Base-by-base conservation (phyloP, 768 basidiomycete species). In the Trametes punicea region DNA sequence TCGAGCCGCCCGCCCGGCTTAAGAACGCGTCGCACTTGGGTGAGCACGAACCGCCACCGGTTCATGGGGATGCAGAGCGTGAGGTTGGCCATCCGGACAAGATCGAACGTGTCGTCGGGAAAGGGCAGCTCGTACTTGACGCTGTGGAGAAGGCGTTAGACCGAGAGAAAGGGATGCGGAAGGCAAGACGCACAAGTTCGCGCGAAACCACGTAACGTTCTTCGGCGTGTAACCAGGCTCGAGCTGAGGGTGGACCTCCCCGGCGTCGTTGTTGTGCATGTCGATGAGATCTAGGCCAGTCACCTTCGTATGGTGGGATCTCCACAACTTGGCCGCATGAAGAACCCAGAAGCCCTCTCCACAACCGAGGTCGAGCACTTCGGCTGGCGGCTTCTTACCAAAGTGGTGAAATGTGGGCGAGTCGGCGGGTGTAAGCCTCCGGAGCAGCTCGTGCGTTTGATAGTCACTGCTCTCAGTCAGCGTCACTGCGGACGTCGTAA, bases 341-440 rank as follows among this genome's bases (percentile, higher is more conserved):
- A 81, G 56, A 5, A 84, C 74, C 90, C 90, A 93, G 45, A 78
- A 65, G 0, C 89, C 88, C 44, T 78, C 62, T 10, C 90, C 90
- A 67, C 88, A 91, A 2, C 90, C 90, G 11, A 93, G 70, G 64
- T 92, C 90, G 6, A 93, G 77, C 21, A 86, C 83, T 11, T 73
- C 71, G 1, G 69, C 65, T 1, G 88, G 85, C 0, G 76, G 74
- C n/a, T 70, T 70, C 21, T 75, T 74, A 31, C 73, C 65, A 57
- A 77, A 62, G 36, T 78, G 70, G 54, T 81, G 75, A 63, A 92
- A 90, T 0, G 83, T 81, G 0, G 88, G 88, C 0, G 79, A 77
- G 4, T 75, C 75, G 2, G 72, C 73, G 6, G 73, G 71, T 40
- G 74, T 79, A 15, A 92, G 74, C n/a, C 79, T 81, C 33, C 73